phyloP scores from a whole-genome alignment of 352 stramenopile species.

The Salisapilia sapeloensis region DNA sequence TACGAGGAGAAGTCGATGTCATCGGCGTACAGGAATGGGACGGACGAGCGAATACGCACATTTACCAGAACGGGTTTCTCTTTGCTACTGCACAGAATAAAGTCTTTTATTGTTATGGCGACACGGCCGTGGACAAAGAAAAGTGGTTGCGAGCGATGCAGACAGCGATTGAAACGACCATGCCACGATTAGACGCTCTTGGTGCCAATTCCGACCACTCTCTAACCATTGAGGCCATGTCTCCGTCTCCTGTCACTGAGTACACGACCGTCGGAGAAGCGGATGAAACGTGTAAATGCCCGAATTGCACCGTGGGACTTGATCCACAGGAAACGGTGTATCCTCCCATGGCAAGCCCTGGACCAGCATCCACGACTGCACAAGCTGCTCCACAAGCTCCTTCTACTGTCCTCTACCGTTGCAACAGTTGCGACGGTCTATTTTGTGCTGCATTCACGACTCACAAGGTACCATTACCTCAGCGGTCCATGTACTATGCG shows the following conservation, averaged over 20 bases:
- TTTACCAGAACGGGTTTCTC: conserved; percentile 80
- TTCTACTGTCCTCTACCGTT: conserved; percentile 57
- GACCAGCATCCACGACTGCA: conserved; percentile 2
- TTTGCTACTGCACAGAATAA: conserved; percentile 81
- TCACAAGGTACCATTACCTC: conserved; percentile 62
- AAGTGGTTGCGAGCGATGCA: conserved; percentile 83
- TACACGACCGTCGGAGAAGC: conserved; percentile 26
- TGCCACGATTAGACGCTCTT: conserved; percentile 29
- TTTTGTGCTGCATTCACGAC: conserved; percentile 74
- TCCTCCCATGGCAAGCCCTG: conserved; percentile 5
- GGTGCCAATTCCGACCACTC: conserved; percentile 21
- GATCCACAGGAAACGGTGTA: conserved; percentile 13
- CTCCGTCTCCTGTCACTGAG: conserved; percentile 37
- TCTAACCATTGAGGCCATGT: too few relatives aligned
- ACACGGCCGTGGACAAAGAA: conserved; percentile 81
- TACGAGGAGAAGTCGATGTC: conserved; percentile 79
- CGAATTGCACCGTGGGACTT: conserved; percentile 23
- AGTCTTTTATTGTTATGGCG: conserved; percentile 79
- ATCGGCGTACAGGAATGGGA: conserved; percentile 84
- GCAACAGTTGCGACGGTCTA: conserved; percentile 58
- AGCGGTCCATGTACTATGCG: conserved; percentile 64
- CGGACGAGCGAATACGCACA: conserved; percentile 85
- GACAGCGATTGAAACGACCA: conserved; percentile 69
- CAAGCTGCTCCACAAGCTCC: too few relatives aligned
- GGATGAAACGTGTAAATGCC: conserved; percentile 49